A percentile compares a stretch with the other conserved stretches of the same genome.
These are phyloP conservation scores for Ogataea dorogensis DNA, from an alignment of 805 yeast genomes.

Conservation along the genomic window DNA sequence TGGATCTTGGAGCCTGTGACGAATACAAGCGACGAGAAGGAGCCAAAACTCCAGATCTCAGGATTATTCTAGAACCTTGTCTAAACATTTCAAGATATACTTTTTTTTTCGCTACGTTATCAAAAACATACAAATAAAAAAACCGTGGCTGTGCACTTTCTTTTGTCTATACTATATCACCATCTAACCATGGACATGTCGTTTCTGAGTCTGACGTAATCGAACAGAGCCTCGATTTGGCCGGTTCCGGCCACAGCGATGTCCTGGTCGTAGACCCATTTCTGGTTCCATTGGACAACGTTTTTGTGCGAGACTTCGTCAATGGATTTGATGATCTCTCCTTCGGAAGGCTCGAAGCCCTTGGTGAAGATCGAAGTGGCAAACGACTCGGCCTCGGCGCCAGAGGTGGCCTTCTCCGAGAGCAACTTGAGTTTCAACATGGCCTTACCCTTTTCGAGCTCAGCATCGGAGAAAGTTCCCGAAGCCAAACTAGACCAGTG, in stretches of 20 bases:
- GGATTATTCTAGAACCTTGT: too few species aligned
- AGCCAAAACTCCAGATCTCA: background rate
- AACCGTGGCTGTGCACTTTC: conserved; percentile 9
- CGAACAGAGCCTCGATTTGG: conserved; percentile 80
- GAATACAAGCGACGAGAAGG: conserved; percentile 12
- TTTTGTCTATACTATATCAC: too few species aligned
- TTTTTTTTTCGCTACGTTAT: conserved; percentile 10
- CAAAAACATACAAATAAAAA: conserved; percentile 1
- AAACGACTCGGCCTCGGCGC: conserved; percentile 48
- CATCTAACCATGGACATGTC: conserved; percentile 90
- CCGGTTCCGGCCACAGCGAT: conserved; percentile 82
- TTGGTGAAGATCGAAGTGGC: conserved; percentile 58
- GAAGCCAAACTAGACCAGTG: conserved; percentile 85
- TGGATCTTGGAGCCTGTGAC: conserved; percentile 13
- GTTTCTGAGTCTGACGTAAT: conserved; percentile 82
- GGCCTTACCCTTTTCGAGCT: conserved; percentile 75
- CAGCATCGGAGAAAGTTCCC: conserved; percentile 67
- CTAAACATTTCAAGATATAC: conserved; percentile 4
- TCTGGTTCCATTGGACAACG: conserved; percentile 71
- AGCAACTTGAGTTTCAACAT: conserved; percentile 64
- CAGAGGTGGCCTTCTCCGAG: conserved; percentile 44
- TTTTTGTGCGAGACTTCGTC: conserved; percentile 61
- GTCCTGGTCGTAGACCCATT: conserved; percentile 80
- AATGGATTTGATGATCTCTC: conserved; percentile 58
- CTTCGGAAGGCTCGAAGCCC: conserved; percentile 61